A percentile compares a stretch with the other conserved stretches of the same genome.
Conservation (phyloP, 164 flowering plant species). For the Magnolia changhungtana region DNA sequence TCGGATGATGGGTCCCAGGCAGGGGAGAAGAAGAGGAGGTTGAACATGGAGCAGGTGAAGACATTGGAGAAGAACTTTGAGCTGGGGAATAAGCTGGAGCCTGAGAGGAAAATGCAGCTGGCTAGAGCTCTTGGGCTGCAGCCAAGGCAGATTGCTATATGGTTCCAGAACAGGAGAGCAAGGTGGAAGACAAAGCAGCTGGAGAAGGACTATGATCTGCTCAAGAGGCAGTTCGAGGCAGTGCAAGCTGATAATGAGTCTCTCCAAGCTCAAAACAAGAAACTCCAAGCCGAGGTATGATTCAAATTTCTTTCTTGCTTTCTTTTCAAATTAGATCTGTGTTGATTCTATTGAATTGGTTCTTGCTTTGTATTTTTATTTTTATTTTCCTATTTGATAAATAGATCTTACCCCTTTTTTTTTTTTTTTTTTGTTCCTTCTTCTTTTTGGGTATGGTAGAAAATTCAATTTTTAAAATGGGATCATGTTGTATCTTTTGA, state of each 20-base stretch:
- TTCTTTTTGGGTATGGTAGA: background rate
- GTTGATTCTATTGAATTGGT: background rate
- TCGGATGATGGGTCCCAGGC: constrained; percentile 56
- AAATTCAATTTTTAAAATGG: background rate
- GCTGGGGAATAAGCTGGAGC: constrained; percentile 85
- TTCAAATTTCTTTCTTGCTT: background rate
- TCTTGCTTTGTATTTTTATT: no score
- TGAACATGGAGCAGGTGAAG: constrained; percentile 78
- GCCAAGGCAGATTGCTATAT: constrained; percentile 82
- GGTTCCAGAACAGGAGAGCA: constrained; percentile 90
- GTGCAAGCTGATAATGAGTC: constrained; percentile 69
- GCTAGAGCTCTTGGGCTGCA: constrained; percentile 78
- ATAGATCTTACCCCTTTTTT: background rate
- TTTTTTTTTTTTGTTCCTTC: background rate
- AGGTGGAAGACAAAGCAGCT: constrained; percentile 91
- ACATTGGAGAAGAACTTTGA: constrained; percentile 85
- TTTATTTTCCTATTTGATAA: no score
- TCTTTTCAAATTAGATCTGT: background rate
- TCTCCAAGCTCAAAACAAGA: constrained; percentile 68
- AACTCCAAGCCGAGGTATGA: constrained; percentile 69
- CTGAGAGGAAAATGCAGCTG: constrained; percentile 85
- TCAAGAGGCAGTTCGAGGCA: constrained; percentile 67
- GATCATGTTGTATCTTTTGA: background rate
- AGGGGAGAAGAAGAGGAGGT: constrained; percentile 79
- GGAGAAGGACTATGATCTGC: constrained; percentile 80